Conservation (phyloP, 179 eudicot species). For the Pouteria campechiana region DNA sequence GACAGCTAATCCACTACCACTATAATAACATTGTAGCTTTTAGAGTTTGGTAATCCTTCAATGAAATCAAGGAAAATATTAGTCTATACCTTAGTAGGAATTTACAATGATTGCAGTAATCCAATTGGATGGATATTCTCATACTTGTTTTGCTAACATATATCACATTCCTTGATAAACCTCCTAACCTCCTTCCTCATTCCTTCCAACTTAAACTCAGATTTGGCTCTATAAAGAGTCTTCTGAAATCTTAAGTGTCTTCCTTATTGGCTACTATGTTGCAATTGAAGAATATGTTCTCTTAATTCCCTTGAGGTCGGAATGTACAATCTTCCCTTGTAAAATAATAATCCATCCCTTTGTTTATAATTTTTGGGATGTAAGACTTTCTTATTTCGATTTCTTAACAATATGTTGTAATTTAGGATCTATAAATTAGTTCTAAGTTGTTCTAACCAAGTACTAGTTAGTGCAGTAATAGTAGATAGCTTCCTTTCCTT, state of each 20-base stretch:
- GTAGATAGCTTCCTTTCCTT: too few species aligned
- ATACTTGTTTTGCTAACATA: not conserved
- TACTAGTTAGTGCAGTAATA: too few species aligned
- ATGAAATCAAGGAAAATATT: not conserved
- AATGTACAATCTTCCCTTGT: too few species aligned
- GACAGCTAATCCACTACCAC: not conserved
- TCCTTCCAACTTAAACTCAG: not conserved
- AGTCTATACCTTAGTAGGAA: not conserved
- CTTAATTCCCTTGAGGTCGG: too few species aligned
- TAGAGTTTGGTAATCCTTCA: not conserved
- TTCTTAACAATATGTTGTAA: too few species aligned
- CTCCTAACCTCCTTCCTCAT: not conserved
- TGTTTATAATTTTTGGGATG: too few species aligned
- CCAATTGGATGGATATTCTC: not conserved
- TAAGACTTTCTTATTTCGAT: too few species aligned
- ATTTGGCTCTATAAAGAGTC: not conserved
- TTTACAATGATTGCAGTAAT: not conserved
- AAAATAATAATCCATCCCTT: too few species aligned
- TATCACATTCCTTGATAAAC: not conserved
- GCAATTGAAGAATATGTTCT: too few species aligned
- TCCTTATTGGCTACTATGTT: too few species aligned
- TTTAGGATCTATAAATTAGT: too few species aligned
- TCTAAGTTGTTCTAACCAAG: too few species aligned
- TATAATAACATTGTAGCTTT: not conserved
- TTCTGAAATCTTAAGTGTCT: not conserved